These are phyloP conservation scores for Blastobotrys malaysiensis DNA, from an alignment of 1,139 yeast species.

Conservation along the genomic window DNA sequence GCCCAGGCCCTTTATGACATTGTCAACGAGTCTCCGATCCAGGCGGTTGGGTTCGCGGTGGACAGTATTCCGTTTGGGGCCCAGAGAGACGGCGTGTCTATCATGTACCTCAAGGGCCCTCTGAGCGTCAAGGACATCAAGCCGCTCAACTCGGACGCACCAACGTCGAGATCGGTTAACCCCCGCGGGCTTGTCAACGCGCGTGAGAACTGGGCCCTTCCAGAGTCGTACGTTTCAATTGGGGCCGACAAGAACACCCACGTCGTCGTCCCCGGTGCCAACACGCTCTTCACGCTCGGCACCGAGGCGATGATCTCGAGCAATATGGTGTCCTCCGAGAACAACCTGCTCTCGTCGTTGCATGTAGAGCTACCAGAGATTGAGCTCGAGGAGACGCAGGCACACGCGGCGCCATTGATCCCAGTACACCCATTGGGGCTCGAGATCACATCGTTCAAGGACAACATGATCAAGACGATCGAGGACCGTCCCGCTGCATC, in stretches of 20 bases:
- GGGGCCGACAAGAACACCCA: conserved; percentile 7
- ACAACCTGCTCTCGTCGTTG: conserved; percentile 15
- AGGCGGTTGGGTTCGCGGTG: conserved; percentile 27
- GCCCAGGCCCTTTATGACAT: conserved; percentile 13
- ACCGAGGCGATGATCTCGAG: conserved; percentile 22
- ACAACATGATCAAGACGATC: conserved; percentile 49
- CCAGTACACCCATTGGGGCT: conserved; percentile 26
- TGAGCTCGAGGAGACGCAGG: background rate
- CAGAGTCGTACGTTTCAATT: conserved; percentile 23
- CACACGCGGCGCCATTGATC: conserved; percentile 21
- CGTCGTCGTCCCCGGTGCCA: conserved; percentile 30
- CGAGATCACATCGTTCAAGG: conserved; percentile 41
- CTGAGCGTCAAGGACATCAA: background rate
- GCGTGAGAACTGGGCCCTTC: conserved; percentile 26
- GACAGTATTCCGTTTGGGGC: conserved; percentile 32
- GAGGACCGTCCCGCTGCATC: conserved; percentile 48
- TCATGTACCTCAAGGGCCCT: conserved; percentile 20
- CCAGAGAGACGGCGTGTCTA: conserved; percentile 30
- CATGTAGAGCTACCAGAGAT: conserved; percentile 11
- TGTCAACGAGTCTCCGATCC: conserved; percentile 8
- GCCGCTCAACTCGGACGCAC: background rate
- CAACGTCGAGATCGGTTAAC: background rate
- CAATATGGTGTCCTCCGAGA: background rate
- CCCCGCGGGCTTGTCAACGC: conserved; percentile 19
- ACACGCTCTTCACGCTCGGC: conserved; percentile 33